Base-by-base conservation (phyloP, 2,329 filamentous ascomycete genomes). In the Xylaria sp. region DNA sequence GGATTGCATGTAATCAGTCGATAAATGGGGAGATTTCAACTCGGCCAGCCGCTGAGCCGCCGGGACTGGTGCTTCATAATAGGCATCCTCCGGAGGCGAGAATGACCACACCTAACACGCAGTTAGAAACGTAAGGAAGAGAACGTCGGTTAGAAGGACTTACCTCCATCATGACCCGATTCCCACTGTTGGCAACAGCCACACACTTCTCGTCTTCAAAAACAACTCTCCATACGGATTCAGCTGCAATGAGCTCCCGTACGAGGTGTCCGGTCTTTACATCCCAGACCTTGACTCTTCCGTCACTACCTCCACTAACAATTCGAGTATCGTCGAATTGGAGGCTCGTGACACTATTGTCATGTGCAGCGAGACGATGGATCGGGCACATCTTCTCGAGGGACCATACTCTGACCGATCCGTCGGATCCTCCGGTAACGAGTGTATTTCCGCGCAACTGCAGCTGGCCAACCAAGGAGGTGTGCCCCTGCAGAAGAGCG, bases 171-270 rank as follows among this genome's bases (percentile, higher is more conserved):
- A 97, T 89, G 0, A 95, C 97, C 63, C 92, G 86, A 58, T 87
- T 88, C 55, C 85, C 85, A 61, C 93, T 84, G 68, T 91, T 88
- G 7, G 94, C 94, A 81, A 99, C 90, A 37, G 96, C 93, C 35
- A 99, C 93, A 60, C 93, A 96, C 75, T 97, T 97, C 75, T 99
- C 94, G 66, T 96, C 93, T 72, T 99, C 94, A 73, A 99, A 99
- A 0, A 95, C 94, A 39, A 99, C 93, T 61, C 94, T 84, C 94
- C 94, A 99, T 0, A 99, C 94, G 13, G 93, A 92, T 71, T 99
- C 93, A 0, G 93, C 91, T 56, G 89, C 87, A 52, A 93, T 93
- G 48, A 99, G 83, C 75, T 99, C 94, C 61, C 94, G 86, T 19
- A 99, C 91, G 34, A 96, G 81, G 59, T 90, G 88, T 2, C 94